Conservation (phyloP, 2,329 filamentous ascomycete genomes). For the Calonectria henricotiae region DNA sequence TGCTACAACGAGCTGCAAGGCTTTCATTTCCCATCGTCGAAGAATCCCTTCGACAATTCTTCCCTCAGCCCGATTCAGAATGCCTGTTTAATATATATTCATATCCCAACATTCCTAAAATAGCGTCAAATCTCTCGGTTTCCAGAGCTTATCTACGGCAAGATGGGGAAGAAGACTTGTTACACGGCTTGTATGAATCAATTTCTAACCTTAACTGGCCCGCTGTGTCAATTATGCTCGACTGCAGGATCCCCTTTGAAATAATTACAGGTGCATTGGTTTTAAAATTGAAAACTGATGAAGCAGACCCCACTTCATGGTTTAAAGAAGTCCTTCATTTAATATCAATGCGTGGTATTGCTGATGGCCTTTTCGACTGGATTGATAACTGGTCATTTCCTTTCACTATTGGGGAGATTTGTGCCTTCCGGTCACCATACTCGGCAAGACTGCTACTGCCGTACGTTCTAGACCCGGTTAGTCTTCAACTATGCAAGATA, state of each 20-base stretch:
- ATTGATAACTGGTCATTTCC: background rate
- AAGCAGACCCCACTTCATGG: background rate
- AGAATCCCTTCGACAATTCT: background rate
- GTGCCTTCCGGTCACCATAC: background rate
- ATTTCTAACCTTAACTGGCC: background rate
- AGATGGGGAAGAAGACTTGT: background rate
- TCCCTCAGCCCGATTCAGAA: background rate
- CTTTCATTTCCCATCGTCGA: background rate
- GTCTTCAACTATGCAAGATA: background rate
- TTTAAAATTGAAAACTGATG: background rate
- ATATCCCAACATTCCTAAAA: background rate
- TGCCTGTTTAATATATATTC: background rate
- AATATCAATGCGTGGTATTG: background rate
- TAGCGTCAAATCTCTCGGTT: background rate
- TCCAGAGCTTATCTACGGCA: background rate
- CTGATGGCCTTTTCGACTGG: background rate
- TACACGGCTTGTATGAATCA: background rate
- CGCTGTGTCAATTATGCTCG: background rate
- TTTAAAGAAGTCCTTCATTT: background rate
- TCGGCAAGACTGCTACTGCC: background rate
- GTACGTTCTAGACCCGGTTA: background rate
- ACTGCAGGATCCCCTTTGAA: background rate
- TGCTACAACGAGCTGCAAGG: background rate
- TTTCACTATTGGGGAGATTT: background rate
- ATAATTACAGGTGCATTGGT: background rate